Percentiles rank a stretch among this genome's conserved stretches.
These are phyloP conservation scores for Parathielavia hyrcaniae DNA, from an alignment of 495 filamentous ascomycete genomes.

Conservation along the genomic window DNA sequence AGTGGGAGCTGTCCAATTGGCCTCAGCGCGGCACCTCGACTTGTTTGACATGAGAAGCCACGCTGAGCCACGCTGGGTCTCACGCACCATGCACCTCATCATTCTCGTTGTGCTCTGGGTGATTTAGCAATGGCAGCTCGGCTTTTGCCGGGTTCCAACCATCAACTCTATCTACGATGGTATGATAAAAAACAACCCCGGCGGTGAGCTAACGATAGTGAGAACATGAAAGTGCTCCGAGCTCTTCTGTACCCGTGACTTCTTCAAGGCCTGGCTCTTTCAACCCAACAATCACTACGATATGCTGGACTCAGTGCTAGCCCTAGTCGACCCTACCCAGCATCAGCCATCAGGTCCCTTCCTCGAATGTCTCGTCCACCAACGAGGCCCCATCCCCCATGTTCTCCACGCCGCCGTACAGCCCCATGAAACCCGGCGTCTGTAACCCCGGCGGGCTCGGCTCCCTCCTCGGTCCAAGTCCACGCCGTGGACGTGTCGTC, in stretches of 20 bases:
- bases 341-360: constrained; percentile 5
- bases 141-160: too few species aligned
- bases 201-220: too few species aligned
- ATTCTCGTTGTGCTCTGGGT: too few species aligned
- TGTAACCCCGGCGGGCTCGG: constrained; percentile 34
- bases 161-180: too few species aligned
- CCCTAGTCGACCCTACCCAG: not conserved
- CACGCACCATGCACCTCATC: too few species aligned
- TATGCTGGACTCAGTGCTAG: not conserved
- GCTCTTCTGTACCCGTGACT: too few species aligned
- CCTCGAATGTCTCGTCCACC: constrained; percentile 28
- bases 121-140: too few species aligned
- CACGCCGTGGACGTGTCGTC: constrained; percentile 14
- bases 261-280: too few species aligned
- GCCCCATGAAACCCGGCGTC: constrained; percentile 37
- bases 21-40: not conserved
- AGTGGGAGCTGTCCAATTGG: constrained; percentile 5
- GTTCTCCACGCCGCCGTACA: constrained; percentile 46
- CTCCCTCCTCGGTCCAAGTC: constrained; percentile 15
- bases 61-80: too few species aligned
- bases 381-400: constrained; percentile 34
- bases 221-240: too few species aligned
- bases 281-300: not conserved
- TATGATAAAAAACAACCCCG: too few species aligned
- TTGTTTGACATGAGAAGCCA: not conserved